Evolutionary conservation across 1,284 basidiomycete genomes (phyloP).

Genomic region (Malassezia arunalokei): DNA sequence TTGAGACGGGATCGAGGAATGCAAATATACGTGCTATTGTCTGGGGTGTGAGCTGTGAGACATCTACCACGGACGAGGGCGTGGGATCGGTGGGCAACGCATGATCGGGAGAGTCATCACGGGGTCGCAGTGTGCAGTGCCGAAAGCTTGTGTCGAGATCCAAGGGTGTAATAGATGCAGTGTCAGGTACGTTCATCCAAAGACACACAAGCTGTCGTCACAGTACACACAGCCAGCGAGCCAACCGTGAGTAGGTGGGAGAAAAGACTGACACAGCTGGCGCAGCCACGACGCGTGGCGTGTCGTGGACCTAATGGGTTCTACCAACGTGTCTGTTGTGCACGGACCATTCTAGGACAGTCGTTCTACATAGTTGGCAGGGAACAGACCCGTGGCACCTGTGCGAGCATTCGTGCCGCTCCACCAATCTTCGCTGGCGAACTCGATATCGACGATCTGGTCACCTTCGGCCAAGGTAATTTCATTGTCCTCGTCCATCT

Average conservation of each 20-base stretch:
- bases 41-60: conserved; percentile 50
- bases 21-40: conserved; percentile 67
- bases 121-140: not conserved
- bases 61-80: not conserved
- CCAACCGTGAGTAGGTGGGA: not conserved
- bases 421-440: conserved; percentile 46
- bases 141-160: not conserved
- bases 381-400: conserved; percentile 52
- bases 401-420: conserved; percentile 35
- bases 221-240: not conserved
- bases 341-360: no score
- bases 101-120: not conserved
- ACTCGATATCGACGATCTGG: conserved; percentile 36
- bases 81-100: not conserved
- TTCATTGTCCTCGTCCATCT: conserved; percentile 43
- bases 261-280: no score
- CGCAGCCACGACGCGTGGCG: no score
- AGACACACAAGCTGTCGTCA: not conserved
- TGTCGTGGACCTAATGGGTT: no score
- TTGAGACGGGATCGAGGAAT: conserved; percentile 58
- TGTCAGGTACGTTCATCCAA: not conserved
- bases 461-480: conserved; percentile 40
- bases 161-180: not conserved
- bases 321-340: no score
- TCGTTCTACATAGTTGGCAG: conserved; percentile 34